phyloP scores from a whole-genome alignment of 176 grass and related monocot genomes.

The Metroxylon sagu region DNA sequence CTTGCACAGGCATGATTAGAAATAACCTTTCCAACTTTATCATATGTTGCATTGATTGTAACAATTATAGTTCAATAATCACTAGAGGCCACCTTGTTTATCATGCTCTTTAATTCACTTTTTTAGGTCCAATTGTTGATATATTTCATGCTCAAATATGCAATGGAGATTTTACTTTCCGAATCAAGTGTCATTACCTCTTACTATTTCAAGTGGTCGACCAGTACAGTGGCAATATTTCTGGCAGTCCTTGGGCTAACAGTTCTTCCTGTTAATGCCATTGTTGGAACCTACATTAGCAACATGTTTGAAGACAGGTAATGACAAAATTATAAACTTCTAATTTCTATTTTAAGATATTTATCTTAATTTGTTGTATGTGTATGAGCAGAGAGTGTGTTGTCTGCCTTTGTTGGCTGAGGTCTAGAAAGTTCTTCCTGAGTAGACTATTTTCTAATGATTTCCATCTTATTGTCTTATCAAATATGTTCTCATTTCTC shows the following conservation, averaged over 20 bases:
- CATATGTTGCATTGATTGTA: neutral
- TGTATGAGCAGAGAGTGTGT: too few relatives aligned
- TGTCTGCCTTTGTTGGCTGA: too few relatives aligned
- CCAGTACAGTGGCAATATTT: slow-evolving; percentile 79
- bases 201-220: slow-evolving; percentile 90
- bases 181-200: slow-evolving; percentile 91
- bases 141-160: slow-evolving; percentile 99
- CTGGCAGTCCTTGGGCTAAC: slow-evolving; percentile 83
- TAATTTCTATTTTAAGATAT: too few relatives aligned
- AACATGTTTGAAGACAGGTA: slow-evolving; percentile 99
- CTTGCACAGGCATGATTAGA: too few relatives aligned
- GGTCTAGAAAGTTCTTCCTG: too few relatives aligned
- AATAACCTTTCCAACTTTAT: too few relatives aligned
- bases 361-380: too few relatives aligned
- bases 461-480: too few relatives aligned
- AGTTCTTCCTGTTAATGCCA: slow-evolving; percentile 92
- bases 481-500: too few relatives aligned
- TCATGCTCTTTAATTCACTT: neutral
- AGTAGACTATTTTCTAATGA: too few relatives aligned
- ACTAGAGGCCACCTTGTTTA: neutral
- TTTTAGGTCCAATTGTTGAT: slow-evolving; percentile 83
- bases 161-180: slow-evolving; percentile 92
- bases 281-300: slow-evolving; percentile 90
- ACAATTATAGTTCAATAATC: too few relatives aligned
- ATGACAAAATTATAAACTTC: neutral